Percentiles rank a stretch among this genome's conserved stretches.
Evolutionary conservation across 371 early-diverging fungal species (phyloP).

Genomic region (Lichtheimia hyalospora): DNA sequence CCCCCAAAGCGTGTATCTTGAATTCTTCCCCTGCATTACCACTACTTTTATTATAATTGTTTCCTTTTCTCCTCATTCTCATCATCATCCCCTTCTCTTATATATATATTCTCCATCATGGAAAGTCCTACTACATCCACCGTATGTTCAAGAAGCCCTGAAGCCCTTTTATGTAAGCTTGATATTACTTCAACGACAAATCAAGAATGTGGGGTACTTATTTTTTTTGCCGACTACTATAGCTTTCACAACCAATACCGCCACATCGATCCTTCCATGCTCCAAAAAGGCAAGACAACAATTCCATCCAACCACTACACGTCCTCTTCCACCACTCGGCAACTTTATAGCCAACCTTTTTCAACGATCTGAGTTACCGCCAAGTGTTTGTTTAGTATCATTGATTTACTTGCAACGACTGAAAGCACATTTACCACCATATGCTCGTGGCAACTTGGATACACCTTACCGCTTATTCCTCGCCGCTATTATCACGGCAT

Average conservation of each 20-base stretch:
- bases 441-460: conserved; percentile 73
- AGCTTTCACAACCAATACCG: conserved; percentile 49
- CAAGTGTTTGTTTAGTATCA: conserved; percentile 59
- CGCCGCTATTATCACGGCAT: conserved; percentile 70
- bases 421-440: conserved; percentile 60
- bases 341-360: conserved; percentile 47
- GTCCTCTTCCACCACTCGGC: conserved; percentile 34
- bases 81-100: conserved; percentile 4
- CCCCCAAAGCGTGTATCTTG: too few species aligned
- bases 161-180: conserved; percentile 45
- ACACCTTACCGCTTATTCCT: conserved; percentile 77
- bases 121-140: conserved; percentile 26
- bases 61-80: background rate
- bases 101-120: conserved; percentile 10
- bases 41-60: background rate
- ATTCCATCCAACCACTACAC: background rate
- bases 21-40: background rate
- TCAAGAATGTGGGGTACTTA: background rate
- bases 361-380: conserved; percentile 39
- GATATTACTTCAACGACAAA: background rate
- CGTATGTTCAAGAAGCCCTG: conserved; percentile 49
- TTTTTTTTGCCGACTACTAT: background rate
- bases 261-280: conserved; percentile 44
- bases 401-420: conserved; percentile 74
- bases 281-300: conserved; percentile 19